Base-by-base conservation (phyloP, 2,329 filamentous ascomycete species). In the Metarhizium album region DNA sequence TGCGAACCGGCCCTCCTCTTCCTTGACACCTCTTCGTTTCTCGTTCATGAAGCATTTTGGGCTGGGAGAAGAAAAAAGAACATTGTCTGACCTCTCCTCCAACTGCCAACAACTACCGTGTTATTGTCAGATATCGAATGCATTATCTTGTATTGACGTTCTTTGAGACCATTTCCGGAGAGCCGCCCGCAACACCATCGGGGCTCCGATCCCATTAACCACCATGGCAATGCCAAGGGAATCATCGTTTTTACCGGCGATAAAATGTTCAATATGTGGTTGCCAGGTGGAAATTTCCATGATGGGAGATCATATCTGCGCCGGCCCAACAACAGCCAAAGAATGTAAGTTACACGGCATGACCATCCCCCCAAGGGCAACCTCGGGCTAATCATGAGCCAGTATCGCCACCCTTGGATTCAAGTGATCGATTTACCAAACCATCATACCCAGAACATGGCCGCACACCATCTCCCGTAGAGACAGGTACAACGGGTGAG, bases 231-330 rank as follows among this genome's bases (percentile, higher is more conserved):
- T 70, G 55, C 73, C 73, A 59, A 75, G 82, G 62, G 77, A 82
- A 65, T 84, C 81, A 65, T 77, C 79, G 67, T 81, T 90, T 57
- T 74, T 93, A 72, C 87, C 89, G 62, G 83, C 83, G 23, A 87
- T 95, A 69, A 95, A 91, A 75, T 95, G 89, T 69, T 94, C 89
- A 49, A 82, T 77, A 70, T 95, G 89, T 64, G 80, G 82, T 40
- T 68, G 73, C 40, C 80, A 90, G 60, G 87, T 95, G 53, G 84
- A 90, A 63, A 93, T 95, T 58, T 84, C 86, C 40, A 74, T 83
- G 66, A 86, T 95, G 84, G 88, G 87, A 54, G 88, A 94, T 55
- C 90, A 95, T 71, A 66, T 87, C 54, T 95, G 90, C 67, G 66
- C 67, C 45, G 70, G 66, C 52, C 62, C 70, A 53, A 62, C 72